phyloP scores from a whole-genome alignment of 768 basidiomycete genomes.

The Agaricus subrufescens region DNA sequence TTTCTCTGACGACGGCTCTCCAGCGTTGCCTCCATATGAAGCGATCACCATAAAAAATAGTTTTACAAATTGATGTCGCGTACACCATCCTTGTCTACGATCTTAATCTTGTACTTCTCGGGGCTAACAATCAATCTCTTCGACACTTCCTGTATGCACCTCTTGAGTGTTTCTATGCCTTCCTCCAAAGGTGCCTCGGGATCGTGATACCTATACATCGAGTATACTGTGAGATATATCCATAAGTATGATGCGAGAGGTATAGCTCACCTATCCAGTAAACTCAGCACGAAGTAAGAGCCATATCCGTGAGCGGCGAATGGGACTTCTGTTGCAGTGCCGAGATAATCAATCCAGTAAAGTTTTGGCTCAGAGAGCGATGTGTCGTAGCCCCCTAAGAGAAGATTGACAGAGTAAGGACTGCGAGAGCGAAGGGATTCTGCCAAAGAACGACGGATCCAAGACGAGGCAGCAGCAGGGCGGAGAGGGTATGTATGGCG shows the following conservation, averaged over 20 bases:
- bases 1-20: too few species aligned
- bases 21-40: not conserved
- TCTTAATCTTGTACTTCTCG: conserved; percentile 80
- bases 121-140: conserved; percentile 79
- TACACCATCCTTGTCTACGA: conserved; percentile 90
- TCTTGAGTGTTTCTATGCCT: conserved; percentile 75
- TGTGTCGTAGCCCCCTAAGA: conserved; percentile 90
- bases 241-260: not conserved
- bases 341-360: conserved; percentile 97
- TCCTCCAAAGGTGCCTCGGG: conserved; percentile 83
- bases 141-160: conserved; percentile 86
- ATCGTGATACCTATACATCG: conserved; percentile 71
- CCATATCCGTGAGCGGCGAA: conserved; percentile 97
- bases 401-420: conserved; percentile 89
- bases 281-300: conserved; percentile 85
- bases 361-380: conserved; percentile 67
- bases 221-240: not conserved
- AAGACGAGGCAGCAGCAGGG: conserved; percentile 88
- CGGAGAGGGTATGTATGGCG: conserved; percentile 87
- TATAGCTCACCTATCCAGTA: conserved; percentile 76
- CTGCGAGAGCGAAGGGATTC: conserved; percentile 82
- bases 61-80: conserved; percentile 69
- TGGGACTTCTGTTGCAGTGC: conserved; percentile 82
- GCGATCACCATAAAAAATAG: not conserved
- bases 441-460: conserved; percentile 90